Evolutionary conservation across 2,329 filamentous ascomycete species (phyloP).

Genomic region (Trichoderma endophyticum): DNA sequence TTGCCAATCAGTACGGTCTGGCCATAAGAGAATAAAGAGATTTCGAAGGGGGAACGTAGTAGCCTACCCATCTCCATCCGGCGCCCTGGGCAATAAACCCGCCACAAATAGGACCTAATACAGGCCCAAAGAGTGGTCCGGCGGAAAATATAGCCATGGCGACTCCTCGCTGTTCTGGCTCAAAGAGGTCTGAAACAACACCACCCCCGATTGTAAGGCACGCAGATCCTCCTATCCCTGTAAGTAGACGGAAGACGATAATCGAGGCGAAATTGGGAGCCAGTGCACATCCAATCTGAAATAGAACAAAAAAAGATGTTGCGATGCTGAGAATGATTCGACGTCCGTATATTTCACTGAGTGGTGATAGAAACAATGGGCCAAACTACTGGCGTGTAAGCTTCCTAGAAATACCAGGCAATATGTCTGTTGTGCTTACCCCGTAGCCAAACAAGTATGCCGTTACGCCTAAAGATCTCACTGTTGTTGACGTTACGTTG

Average conservation of each 20-base stretch:
- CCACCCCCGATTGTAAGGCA: slow-evolving; percentile 54
- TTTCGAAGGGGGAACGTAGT: background rate
- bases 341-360: slow-evolving; percentile 65
- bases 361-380: slow-evolving; percentile 54
- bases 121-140: slow-evolving; percentile 58
- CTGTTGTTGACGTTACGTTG: slow-evolving; percentile 44
- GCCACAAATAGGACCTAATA: slow-evolving; percentile 46
- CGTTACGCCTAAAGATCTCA: slow-evolving; percentile 64
- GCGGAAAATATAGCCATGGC: slow-evolving; percentile 51
- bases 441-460: slow-evolving; percentile 64
- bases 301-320: slow-evolving; percentile 59
- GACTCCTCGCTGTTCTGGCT: slow-evolving; percentile 43
- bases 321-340: slow-evolving; percentile 53
- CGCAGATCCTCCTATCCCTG: slow-evolving; percentile 56
- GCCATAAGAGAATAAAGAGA: background rate
- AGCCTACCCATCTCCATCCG: slow-evolving; percentile 49
- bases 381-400: slow-evolving; percentile 31
- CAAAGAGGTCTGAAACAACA: slow-evolving; percentile 54
- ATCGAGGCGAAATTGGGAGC: slow-evolving; percentile 52
- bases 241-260: slow-evolving; percentile 57
- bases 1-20: background rate
- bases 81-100: slow-evolving; percentile 48
- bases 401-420: background rate
- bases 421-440: slow-evolving; percentile 25
- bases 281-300: slow-evolving; percentile 63